Evolutionary conservation across 495 filamentous ascomycete species (phyloP), one percentile per base, ranked within the genome.

Genomic region (Aspergillus saccharolyticus): DNA sequence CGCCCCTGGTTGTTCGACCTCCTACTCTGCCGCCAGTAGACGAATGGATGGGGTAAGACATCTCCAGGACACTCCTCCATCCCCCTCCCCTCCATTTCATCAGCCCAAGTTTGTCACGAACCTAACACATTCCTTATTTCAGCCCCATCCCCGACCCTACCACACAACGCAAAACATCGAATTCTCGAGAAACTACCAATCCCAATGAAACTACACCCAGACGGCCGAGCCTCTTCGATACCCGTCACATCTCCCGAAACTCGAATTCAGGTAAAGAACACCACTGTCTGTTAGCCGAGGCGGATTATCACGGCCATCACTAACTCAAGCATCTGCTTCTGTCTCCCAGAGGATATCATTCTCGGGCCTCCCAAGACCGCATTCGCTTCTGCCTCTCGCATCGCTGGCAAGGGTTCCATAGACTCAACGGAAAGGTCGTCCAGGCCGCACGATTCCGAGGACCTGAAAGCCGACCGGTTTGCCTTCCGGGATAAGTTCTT

Each of bases 31-130:
- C 94, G 22, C 87, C 91, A 21, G 83, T 89, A 56, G 91, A 96
- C 77, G 91, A 97, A 80, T 99, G 94, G 94, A 96, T 97, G 90
- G 92, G 93, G 91, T 96, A 82, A 68, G 86, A 3, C 24, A 49
- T 44, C 17, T 7, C 42, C 18, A 18, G 8, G 22, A 54, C 17
- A n/a, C 25, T 10, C 49, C n/a, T n/a, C n/a, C n/a, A n/a, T n/a
- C n/a, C n/a, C n/a, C 42, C 16, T 46, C 64, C 58, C 55, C 49
- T 4, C 25, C 33, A 42, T 54, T 42, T 47, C 4, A 24, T 48
- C 25, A 0, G 44, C 49, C 50, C 22, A 18, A 17, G 25, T 17
- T 62, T 42, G 25, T 47, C 42, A 55, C 51, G 44, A 66, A 64
- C 63, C 70, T 76, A 59, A 72, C 54, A 57, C 33, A 22, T 42